phyloP scores from a whole-genome alignment of 2,329 filamentous ascomycete species.

The Fusarium sp. region DNA sequence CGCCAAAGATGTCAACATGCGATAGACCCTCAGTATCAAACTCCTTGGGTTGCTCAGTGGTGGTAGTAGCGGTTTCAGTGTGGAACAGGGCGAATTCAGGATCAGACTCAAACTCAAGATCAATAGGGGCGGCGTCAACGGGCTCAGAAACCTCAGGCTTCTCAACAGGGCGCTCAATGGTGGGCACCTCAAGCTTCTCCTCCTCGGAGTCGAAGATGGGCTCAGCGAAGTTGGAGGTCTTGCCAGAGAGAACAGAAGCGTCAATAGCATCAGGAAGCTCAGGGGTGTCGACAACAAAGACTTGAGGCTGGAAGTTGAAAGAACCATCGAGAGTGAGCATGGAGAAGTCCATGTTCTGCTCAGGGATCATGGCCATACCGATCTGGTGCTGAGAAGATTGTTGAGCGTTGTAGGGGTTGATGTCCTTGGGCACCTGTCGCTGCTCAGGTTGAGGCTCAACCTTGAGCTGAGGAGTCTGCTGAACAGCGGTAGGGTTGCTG shows the following conservation, averaged over 20 bases:
- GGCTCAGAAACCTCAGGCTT: slow-evolving; percentile 49
- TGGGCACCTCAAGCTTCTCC: slow-evolving; percentile 68
- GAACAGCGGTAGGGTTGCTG: slow-evolving; percentile 64
- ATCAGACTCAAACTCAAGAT: slow-evolving; percentile 72
- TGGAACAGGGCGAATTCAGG: slow-evolving; percentile 72
- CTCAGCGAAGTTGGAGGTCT: slow-evolving; percentile 68
- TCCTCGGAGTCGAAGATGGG: slow-evolving; percentile 58
- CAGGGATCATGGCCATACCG: slow-evolving; percentile 85
- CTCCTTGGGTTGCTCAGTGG: slow-evolving; percentile 49
- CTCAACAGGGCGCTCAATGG: slow-evolving; percentile 62
- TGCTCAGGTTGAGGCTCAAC: slow-evolving; percentile 58
- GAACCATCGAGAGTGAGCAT: slow-evolving; percentile 72
- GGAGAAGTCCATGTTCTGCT: slow-evolving; percentile 80
- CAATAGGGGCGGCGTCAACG: slow-evolving; percentile 48
- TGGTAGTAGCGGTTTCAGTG: slow-evolving; percentile 50
- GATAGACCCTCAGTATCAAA: slow-evolving; percentile 58
- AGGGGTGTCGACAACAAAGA: slow-evolving; percentile 81
- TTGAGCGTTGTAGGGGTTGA: slow-evolving; percentile 69
- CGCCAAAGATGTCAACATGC: slow-evolving; percentile 60
- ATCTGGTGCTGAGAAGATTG: slow-evolving; percentile 75
- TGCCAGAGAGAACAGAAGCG: slow-evolving; percentile 75
- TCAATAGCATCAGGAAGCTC: slow-evolving; percentile 72
- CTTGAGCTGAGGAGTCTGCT: slow-evolving; percentile 54
- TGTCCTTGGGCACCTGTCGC: slow-evolving; percentile 71
- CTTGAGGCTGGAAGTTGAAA: slow-evolving; percentile 74